Base-by-base conservation (phyloP, 2,329 filamentous ascomycete species). In the Talaromyces marneffei region DNA sequence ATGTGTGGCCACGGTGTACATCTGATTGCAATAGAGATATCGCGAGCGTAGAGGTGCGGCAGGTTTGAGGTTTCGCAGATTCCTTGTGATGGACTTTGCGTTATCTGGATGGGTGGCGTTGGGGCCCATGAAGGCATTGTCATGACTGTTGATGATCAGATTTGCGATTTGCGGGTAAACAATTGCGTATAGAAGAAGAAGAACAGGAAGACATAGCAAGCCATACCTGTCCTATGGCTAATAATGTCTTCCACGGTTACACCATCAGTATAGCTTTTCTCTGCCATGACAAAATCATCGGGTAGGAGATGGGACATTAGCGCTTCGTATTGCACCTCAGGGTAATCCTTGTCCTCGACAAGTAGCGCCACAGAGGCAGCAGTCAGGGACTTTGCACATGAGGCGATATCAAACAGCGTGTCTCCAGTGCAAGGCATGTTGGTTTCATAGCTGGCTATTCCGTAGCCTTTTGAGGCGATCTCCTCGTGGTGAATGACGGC, bases 241-340 rank as follows among this genome's bases (percentile, higher is more conserved):
- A 83, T 73, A 2, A 81, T 78, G 60, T 86, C 84, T 60, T 85
- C 80, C 6, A 85, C 68, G 0, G 81, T 85, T 42, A 83, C 69
- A 62, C 81, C 76, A 25, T 72, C 68, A 1, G 81, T 85, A 14
- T 77, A 75, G 66, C 75, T 78, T 0, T 74, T 71, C 57, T 81
- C 78, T 12, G 74, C 64, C 10, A 84, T 71, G 1, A 83, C 77
- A 62, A 85, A 85, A 56, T 85, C 83, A 1, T 81, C 79, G 0
- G 75, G 76, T 3, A 85, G 73, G 0, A 85, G 68, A 16, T 71
- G 70, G 1, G 75, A 75, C 33, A 85, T 76, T 2, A 76, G 75
- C 0, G 80, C 80, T 2, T 73, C 68, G 80, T 82, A 85, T 37
- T 78, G 73, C 2, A 79, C 65, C 2, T 75, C 62, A 14, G 72